Evolutionary conservation across 2,329 filamentous ascomycete species (phyloP).

Genomic region (Penicillium sp.): DNA sequence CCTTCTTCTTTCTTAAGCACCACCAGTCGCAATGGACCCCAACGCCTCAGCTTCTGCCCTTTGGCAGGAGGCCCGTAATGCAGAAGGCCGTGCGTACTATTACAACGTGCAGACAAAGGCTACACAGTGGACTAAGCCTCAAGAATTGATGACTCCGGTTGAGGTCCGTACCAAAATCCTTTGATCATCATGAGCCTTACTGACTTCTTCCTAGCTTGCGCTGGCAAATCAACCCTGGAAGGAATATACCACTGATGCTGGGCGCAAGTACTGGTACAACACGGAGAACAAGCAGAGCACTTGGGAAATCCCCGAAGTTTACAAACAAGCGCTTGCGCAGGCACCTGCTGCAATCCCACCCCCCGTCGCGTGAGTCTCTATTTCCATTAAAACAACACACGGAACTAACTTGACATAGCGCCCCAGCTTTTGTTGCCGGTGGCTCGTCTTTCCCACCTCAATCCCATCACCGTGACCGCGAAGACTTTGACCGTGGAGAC

Average conservation of each 20-base stretch:
- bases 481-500: slow-evolving; percentile 50
- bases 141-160: slow-evolving; percentile 79
- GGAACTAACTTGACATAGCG: slow-evolving; percentile 46
- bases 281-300: slow-evolving; percentile 87
- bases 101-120: slow-evolving; percentile 83
- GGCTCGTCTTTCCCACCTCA: slow-evolving; percentile 49
- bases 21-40: slow-evolving; percentile 34
- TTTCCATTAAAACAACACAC: background rate
- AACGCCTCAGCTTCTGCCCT: slow-evolving; percentile 58
- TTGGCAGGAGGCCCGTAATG: slow-evolving; percentile 81
- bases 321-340: slow-evolving; percentile 72
- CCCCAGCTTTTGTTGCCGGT: slow-evolving; percentile 62
- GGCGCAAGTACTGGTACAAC: slow-evolving; percentile 94
- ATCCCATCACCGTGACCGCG: slow-evolving; percentile 49
- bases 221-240: slow-evolving; percentile 86
- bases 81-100: slow-evolving; percentile 86
- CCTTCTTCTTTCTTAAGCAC: slow-evolving; percentile 1
- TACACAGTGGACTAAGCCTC: slow-evolving; percentile 93
- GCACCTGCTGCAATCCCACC: slow-evolving; percentile 47
- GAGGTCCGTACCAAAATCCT: slow-evolving; percentile 60
- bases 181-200: slow-evolving; percentile 15
- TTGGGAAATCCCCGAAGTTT: slow-evolving; percentile 89
- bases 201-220: slow-evolving; percentile 62
- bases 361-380: slow-evolving; percentile 47
- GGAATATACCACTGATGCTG: slow-evolving; percentile 83